Evolutionary conservation across 768 basidiomycete species (phyloP), one percentile per base, ranked within the genome.

Genomic region (Xerocomellus dryophilus): DNA sequence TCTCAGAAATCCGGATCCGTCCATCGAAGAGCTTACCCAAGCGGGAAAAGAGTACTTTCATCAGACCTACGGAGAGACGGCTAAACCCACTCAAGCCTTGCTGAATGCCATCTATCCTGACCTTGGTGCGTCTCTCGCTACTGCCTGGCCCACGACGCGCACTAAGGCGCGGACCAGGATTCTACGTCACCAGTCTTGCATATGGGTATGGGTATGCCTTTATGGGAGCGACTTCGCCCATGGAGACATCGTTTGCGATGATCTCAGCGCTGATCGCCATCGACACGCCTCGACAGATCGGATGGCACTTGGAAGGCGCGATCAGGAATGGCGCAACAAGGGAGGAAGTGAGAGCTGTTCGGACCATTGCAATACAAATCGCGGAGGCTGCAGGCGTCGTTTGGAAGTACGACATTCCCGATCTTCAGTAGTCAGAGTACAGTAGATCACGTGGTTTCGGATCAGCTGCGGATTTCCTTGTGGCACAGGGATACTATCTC

Each of bases 261-360:
- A 78, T 85, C n/a, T 76, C 84, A 12, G 78, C 83, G 0, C 75
- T 86, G 43, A 80, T 88, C 61, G 78, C 81, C 4, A 74, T 73
- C 51, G 84, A 87, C 62, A 78, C 82, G 32, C 83, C 85, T 0
- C 78, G 73, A 36, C 86, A 88, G 61, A 80, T 83, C 29, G 69
- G 57, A n/a, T 88, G 86, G 85, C 86, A 87, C 61, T 71, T 87
- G 21, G 71, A 74, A 12, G 81, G 81, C 15, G 83, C 85, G 3
- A 71, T 74, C 39, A 72, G 82, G 48, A 73, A 74, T 41, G 84
- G 84, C 4, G 85, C 84, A 11, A 78, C 74, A 2, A 52, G 71
- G 17, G 80, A 79, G 15, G 77, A 86, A 59, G 75, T 77, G 7
- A 69, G 68, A 38, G 83, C 83, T 3, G 80, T 83, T 8, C 72